phyloP scores from a whole-genome alignment of 345 rosid species.

The Pistacia atlantica region DNA sequence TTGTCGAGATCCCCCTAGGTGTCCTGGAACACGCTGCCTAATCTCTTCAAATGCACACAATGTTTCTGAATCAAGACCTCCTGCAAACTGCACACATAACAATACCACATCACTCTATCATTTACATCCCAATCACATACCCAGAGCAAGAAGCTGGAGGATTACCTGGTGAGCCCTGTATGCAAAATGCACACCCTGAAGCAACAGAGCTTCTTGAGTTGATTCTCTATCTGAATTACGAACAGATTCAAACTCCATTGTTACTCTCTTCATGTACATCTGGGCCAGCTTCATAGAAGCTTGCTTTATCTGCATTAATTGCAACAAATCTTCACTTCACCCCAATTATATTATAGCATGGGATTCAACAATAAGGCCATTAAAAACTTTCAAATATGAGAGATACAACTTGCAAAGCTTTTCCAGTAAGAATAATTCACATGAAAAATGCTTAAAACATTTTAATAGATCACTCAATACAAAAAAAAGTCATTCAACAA shows the following conservation, averaged over 20 bases:
- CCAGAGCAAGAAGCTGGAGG: not conserved
- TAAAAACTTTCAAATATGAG: not conserved
- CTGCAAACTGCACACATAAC: slow-evolving; percentile 60
- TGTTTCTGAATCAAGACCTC: slow-evolving; percentile 89
- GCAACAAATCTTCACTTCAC: slow-evolving; percentile 5
- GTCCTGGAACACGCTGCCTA: slow-evolving; percentile 59
- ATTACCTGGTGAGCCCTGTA: slow-evolving; percentile 83
- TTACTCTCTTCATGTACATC: slow-evolving; percentile 79
- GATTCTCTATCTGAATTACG: slow-evolving; percentile 62
- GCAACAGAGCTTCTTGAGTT: slow-evolving; percentile 71
- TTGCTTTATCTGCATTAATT: slow-evolving; percentile 64
- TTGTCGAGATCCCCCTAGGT: slow-evolving; percentile 46
- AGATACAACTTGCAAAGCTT: not conserved
- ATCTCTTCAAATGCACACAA: slow-evolving; percentile 84
- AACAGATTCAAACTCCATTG: slow-evolving; percentile 60
- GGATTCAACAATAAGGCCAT: not conserved
- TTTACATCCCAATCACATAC: not conserved
- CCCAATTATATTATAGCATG: not conserved
- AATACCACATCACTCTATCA: too few species aligned
- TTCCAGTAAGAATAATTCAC: not conserved
- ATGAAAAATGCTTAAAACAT: too few species aligned
- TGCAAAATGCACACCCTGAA: slow-evolving; percentile 82
- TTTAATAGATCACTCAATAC: not conserved
- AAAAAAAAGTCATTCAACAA: too few species aligned
- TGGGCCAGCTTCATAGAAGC: slow-evolving; percentile 73